Percentiles rank a stretch among this genome's conserved stretches.
Conservation (phyloP, 2,329 filamentous ascomycete genomes). For the Gyromitra esculenta region DNA sequence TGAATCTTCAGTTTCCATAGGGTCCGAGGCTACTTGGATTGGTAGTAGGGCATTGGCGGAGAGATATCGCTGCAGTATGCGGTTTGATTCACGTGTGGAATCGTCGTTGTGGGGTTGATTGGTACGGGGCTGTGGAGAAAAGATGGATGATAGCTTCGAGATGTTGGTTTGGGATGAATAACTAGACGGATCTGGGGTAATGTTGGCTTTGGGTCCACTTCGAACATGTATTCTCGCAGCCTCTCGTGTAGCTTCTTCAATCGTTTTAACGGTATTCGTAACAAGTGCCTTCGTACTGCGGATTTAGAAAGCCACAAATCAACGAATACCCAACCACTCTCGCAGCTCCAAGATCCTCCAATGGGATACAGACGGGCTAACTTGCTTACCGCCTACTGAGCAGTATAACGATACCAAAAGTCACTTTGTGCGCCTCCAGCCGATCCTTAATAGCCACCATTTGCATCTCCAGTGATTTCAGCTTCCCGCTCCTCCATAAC, state of each 20-base stretch:
- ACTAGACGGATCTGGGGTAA: neutral
- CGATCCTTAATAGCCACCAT: constrained; percentile 54
- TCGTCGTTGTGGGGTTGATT: neutral
- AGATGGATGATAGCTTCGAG: too few relatives aligned
- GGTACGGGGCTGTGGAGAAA: too few relatives aligned
- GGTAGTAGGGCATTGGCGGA: too few relatives aligned
- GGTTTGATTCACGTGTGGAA: neutral
- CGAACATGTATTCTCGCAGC: neutral
- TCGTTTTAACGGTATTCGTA: neutral
- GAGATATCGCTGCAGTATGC: neutral
- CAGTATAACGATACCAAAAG: constrained; percentile 53
- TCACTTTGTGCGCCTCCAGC: constrained; percentile 54
- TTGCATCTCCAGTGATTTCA: constrained; percentile 55
- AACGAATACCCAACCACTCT: neutral
- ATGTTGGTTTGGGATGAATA: too few relatives aligned
- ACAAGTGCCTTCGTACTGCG: neutral
- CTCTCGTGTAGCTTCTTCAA: constrained; percentile 1
- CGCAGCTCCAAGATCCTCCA: neutral
- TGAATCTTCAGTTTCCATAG: too few relatives aligned
- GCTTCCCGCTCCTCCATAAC: constrained; percentile 47
- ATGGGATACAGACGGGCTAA: neutral
- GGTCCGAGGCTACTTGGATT: too few relatives aligned
- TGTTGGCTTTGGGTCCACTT: neutral
- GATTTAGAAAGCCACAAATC: neutral
- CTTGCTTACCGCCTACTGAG: neutral